These are phyloP conservation scores for Candida nitratophila DNA, from an alignment of 805 yeast genomes.

Conservation along the genomic window DNA sequence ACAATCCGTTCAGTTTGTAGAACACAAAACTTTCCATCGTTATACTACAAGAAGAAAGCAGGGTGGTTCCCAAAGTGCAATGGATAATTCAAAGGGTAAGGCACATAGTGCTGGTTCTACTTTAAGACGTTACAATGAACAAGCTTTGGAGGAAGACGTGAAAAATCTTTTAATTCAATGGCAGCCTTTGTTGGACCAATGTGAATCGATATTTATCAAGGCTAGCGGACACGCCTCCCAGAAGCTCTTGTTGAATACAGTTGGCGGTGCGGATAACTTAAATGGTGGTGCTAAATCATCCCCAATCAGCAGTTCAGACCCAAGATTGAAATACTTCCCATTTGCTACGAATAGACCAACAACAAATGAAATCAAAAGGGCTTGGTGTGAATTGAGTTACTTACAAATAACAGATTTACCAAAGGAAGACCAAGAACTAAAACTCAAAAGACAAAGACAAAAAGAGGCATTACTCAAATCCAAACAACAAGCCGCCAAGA, in stretches of 20 bases:
- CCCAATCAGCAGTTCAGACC: slow-evolving; percentile 44
- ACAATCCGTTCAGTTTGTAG: slow-evolving; percentile 59
- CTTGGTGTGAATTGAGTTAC: slow-evolving; percentile 76
- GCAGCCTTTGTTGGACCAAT: slow-evolving; percentile 50
- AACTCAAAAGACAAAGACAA: slow-evolving; percentile 23
- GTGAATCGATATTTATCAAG: slow-evolving; percentile 67
- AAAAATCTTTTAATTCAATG: slow-evolving; percentile 59
- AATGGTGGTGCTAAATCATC: slow-evolving; percentile 51
- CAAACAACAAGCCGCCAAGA: slow-evolving; percentile 9
- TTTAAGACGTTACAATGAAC: slow-evolving; percentile 84
- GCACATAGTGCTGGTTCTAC: slow-evolving; percentile 95
- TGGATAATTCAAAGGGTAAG: slow-evolving; percentile 87
- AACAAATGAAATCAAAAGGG: slow-evolving; percentile 65
- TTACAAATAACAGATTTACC: slow-evolving; percentile 52
- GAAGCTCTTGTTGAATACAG: slow-evolving; percentile 39
- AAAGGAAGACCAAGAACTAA: slow-evolving; percentile 26
- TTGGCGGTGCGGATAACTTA: not conserved
- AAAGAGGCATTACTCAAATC: slow-evolving; percentile 23
- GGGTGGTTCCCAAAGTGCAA: slow-evolving; percentile 94
- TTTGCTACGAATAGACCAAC: slow-evolving; percentile 90
- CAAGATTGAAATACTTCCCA: slow-evolving; percentile 66
- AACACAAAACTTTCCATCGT: slow-evolving; percentile 83
- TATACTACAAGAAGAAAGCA: slow-evolving; percentile 95
- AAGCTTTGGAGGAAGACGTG: slow-evolving; percentile 73
- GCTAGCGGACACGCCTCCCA: slow-evolving; percentile 72